These are phyloP conservation scores for Ilyonectria robusta DNA, from an alignment of 2,329 filamentous ascomycete genomes.

Conservation along the genomic window DNA sequence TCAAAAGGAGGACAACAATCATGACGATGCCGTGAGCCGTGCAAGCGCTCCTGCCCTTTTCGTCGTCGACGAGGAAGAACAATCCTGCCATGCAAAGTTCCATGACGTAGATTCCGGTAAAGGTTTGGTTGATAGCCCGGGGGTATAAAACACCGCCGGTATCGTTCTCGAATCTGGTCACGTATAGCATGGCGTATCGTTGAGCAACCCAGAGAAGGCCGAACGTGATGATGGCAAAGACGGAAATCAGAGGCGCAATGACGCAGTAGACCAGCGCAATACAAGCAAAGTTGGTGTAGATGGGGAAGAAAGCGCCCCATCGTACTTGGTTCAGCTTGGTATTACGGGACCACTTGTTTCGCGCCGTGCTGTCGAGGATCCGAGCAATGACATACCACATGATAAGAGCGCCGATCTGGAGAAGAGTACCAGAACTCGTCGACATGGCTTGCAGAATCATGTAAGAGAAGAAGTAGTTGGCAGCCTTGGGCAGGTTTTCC, in stretches of 20 bases:
- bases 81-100: constrained; percentile 90
- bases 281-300: constrained; percentile 96
- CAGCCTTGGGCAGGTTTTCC: constrained; percentile 83
- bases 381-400: constrained; percentile 87
- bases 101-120: constrained; percentile 95
- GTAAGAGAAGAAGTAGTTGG: constrained; percentile 99
- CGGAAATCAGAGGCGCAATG: constrained; percentile 88
- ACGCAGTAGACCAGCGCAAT: constrained; percentile 92
- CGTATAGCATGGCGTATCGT: constrained; percentile 96
- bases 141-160: constrained; percentile 95
- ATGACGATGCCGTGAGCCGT: constrained; percentile 86
- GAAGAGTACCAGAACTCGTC: constrained; percentile 88
- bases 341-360: constrained; percentile 88
- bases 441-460: constrained; percentile 95
- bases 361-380: constrained; percentile 84
- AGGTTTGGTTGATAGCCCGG: constrained; percentile 93
- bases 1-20: constrained; percentile 81
- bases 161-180: constrained; percentile 89
- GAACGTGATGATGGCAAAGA: constrained; percentile 96
- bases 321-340: constrained; percentile 82
- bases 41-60: constrained; percentile 69
- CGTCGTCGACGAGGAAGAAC: constrained; percentile 83
- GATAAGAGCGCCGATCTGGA: constrained; percentile 85
- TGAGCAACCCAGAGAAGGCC: constrained; percentile 93
- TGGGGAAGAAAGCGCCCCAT: constrained; percentile 95